Conservation (phyloP, 2,329 filamentous ascomycete genomes). For the Monosporascus sp. region DNA sequence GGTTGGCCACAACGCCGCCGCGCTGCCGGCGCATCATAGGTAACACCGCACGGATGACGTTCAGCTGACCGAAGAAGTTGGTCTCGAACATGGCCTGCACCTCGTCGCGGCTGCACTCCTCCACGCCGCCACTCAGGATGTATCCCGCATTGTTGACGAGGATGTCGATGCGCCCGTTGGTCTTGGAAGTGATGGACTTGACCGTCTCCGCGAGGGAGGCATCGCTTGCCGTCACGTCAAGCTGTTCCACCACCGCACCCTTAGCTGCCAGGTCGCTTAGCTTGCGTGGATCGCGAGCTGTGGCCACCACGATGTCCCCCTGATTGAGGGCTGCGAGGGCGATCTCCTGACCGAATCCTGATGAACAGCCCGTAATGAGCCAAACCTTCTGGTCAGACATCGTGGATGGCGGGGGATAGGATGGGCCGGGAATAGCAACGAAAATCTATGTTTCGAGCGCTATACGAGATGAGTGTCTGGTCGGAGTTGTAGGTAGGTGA, state of each 20-base stretch:
- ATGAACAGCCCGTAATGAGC: slow-evolving; percentile 7
- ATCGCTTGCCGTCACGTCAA: slow-evolving; percentile 6
- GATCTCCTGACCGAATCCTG: slow-evolving; percentile 6
- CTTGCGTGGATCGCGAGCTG: slow-evolving; percentile 4
- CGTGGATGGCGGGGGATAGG: neutral
- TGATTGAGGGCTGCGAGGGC: slow-evolving; percentile 2
- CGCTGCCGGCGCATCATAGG: slow-evolving; percentile 38
- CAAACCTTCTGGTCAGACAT: slow-evolving; percentile 3
- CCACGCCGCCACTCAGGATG: slow-evolving; percentile 4
- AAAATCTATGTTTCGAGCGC: too few relatives aligned
- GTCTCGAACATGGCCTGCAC: slow-evolving; percentile 36
- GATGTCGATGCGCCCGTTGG: slow-evolving; percentile 2
- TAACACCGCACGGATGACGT: slow-evolving; percentile 40
- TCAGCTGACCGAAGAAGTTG: slow-evolving; percentile 44
- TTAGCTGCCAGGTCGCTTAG: neutral
- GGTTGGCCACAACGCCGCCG: slow-evolving; percentile 39
- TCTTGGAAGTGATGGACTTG: neutral
- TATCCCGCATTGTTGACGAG: slow-evolving; percentile 5
- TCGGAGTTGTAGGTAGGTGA: too few relatives aligned
- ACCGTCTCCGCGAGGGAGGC: neutral
- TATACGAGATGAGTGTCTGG: too few relatives aligned
- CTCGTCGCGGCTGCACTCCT: slow-evolving; percentile 28
- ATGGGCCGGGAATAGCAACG: too few relatives aligned
- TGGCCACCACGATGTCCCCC: slow-evolving; percentile 8
- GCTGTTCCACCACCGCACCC: slow-evolving; percentile 2